Evolutionary conservation across 495 filamentous ascomycete genomes (phyloP).

Genomic region (Penicillium nucicola): DNA sequence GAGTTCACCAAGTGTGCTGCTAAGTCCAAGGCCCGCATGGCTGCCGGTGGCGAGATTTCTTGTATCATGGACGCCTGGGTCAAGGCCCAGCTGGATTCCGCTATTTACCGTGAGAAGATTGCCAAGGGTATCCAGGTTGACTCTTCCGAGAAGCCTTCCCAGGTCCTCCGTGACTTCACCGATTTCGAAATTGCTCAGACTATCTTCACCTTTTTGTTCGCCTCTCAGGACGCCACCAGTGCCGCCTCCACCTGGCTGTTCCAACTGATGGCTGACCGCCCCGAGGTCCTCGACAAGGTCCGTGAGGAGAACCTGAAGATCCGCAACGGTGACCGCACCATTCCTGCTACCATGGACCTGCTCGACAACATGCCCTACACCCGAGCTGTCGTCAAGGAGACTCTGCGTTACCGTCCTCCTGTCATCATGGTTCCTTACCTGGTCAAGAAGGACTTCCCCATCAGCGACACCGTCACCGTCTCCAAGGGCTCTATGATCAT

Average conservation of each 20-base stretch:
- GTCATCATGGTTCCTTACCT: constrained; percentile 98
- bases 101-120: constrained; percentile 70
- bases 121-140: constrained; percentile 66
- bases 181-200: constrained; percentile 94
- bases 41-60: constrained; percentile 77
- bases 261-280: constrained; percentile 90
- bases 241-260: constrained; percentile 93
- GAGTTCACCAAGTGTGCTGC: constrained; percentile 91
- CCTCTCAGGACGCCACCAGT: constrained; percentile 94
- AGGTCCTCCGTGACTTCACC: constrained; percentile 79
- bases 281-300: constrained; percentile 84
- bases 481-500: constrained; percentile 95
- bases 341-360: constrained; percentile 72
- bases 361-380: constrained; percentile 88
- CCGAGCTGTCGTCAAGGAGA: constrained; percentile 89
- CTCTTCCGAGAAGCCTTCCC: constrained; percentile 71
- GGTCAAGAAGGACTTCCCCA: constrained; percentile 92
- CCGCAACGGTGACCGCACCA: constrained; percentile 72
- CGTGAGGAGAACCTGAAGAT: constrained; percentile 85
- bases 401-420: constrained; percentile 90
- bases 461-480: constrained; percentile 82
- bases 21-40: constrained; percentile 90
- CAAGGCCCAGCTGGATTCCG: constrained; percentile 76
- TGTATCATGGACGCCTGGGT: constrained; percentile 98
- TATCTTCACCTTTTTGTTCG: constrained; percentile 96